A percentile compares a stretch with the other conserved stretches of the same genome.
Evolutionary conservation across 2,329 filamentous ascomycete genomes (phyloP).

Genomic region (Pseudogymnoascus sp.): DNA sequence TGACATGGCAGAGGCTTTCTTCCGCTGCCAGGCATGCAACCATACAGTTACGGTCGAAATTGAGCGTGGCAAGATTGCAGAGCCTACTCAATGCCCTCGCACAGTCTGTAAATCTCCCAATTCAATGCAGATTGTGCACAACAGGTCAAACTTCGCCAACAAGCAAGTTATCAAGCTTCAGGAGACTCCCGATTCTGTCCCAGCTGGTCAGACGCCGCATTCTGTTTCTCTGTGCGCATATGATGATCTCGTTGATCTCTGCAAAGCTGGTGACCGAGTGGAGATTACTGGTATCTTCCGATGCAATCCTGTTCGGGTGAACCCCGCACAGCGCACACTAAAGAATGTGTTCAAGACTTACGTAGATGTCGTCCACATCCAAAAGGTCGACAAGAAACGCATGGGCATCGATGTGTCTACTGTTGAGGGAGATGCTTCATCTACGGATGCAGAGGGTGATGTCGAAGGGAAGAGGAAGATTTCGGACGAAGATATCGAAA

Average conservation of each 20-base stretch:
- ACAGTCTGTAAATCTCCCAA: conserved; percentile 75
- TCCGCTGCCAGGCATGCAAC: conserved; percentile 88
- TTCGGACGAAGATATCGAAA: conserved; percentile 76
- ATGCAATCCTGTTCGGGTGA: conserved; percentile 85
- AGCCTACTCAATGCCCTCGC: conserved; percentile 84
- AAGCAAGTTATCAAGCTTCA: conserved; percentile 99
- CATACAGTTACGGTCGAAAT: conserved; percentile 86
- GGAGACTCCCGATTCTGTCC: conserved; percentile 90
- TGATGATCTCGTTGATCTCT: conserved; percentile 93
- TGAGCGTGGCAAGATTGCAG: conserved; percentile 90
- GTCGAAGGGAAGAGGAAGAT: conserved; percentile 80
- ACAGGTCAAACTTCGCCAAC: conserved; percentile 87
- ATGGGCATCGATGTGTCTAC: conserved; percentile 88
- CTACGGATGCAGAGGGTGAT: conserved; percentile 50
- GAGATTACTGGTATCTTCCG: conserved; percentile 96
- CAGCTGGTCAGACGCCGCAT: conserved; percentile 92
- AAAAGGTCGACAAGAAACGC: conserved; percentile 92
- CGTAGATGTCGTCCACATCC: conserved; percentile 87
- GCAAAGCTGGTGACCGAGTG: conserved; percentile 93
- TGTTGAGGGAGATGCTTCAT: conserved; percentile 64
- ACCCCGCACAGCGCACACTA: conserved; percentile 82
- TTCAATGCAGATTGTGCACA: conserved; percentile 97
- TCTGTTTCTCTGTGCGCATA: conserved; percentile 95
- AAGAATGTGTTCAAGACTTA: conserved; percentile 98
- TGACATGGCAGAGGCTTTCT: conserved; percentile 98